Conservation (phyloP, 2,329 filamentous ascomycete genomes). For the Didymellaceae sp. region DNA sequence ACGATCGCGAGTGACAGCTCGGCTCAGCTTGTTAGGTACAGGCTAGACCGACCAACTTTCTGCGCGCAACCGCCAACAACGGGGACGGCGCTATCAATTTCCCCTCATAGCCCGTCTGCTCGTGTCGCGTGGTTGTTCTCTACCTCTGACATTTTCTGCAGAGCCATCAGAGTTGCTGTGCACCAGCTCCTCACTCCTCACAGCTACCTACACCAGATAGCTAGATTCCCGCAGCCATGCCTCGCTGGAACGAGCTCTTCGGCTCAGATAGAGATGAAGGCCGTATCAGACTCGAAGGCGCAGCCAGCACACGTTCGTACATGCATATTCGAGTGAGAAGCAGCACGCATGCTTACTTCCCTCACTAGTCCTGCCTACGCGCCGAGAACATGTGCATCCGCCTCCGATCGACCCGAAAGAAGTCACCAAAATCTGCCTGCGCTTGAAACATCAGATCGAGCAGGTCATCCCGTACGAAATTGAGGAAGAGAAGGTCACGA, state of each 20-base stretch:
- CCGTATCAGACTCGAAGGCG: constrained; percentile 50
- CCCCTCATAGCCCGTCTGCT: background rate
- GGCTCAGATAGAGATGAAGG: constrained; percentile 47
- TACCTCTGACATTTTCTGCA: background rate
- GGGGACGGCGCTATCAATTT: constrained; percentile 12
- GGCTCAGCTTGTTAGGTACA: constrained; percentile 3
- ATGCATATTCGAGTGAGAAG: background rate
- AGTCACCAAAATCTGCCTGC: constrained; percentile 88
- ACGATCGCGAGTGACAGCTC: constrained; percentile 8
- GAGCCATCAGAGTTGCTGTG: constrained; percentile 3
- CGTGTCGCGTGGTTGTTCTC: constrained; percentile 7
- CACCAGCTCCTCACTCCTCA: background rate
- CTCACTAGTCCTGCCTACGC: constrained; percentile 69
- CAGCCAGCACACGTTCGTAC: constrained; percentile 49
- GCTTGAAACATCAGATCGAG: constrained; percentile 89
- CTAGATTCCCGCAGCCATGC: constrained; percentile 39
- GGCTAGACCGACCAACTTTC: constrained; percentile 13
- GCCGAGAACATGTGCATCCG: constrained; percentile 63
- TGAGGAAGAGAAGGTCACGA: constrained; percentile 74
- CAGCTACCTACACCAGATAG: background rate
- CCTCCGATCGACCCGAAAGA: constrained; percentile 76
- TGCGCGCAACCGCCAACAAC: constrained; percentile 13
- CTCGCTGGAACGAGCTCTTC: constrained; percentile 49
- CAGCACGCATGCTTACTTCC: background rate
- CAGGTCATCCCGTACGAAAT: constrained; percentile 90